Conservation (phyloP, 208 protist genomes). For the Crithidia mellificae region DNA sequence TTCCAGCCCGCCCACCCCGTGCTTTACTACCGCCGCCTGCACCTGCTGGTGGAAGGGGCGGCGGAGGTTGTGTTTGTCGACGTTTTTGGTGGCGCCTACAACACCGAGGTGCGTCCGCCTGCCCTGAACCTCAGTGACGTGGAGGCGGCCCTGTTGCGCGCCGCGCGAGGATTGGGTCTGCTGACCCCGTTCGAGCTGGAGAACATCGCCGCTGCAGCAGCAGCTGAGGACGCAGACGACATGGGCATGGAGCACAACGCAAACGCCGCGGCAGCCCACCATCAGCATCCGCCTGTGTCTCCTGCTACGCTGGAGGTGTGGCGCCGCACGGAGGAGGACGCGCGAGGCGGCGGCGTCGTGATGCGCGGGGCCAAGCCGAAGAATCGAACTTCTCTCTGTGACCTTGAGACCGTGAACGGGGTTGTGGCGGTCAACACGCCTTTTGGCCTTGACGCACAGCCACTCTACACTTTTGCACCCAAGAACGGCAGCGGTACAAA, state of each 20-base stretch:
- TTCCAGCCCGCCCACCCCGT: constrained; percentile 78
- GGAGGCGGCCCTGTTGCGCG: constrained; percentile 55
- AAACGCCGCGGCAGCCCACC: background rate
- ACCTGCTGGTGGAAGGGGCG: constrained; percentile 63
- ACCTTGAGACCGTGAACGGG: constrained; percentile 20
- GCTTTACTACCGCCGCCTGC: constrained; percentile 86
- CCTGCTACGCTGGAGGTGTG: constrained; percentile 18
- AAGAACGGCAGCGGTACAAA: constrained; percentile 1
- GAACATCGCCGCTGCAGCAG: constrained; percentile 37
- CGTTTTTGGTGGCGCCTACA: constrained; percentile 86
- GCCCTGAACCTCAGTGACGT: constrained; percentile 63
- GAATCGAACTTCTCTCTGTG: constrained; percentile 15
- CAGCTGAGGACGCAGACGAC: background rate
- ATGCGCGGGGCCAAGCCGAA: constrained; percentile 23
- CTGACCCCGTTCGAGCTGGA: constrained; percentile 67
- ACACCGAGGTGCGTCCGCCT: constrained; percentile 50
- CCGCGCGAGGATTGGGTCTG: constrained; percentile 56
- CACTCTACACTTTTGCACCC: constrained; percentile 20
- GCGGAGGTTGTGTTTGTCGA: constrained; percentile 68
- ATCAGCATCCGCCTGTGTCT: background rate
- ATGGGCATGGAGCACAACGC: background rate
- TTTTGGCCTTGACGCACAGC: constrained; percentile 30
- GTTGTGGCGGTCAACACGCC: constrained; percentile 21
- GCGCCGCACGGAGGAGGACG: constrained; percentile 31
- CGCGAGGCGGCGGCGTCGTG: constrained; percentile 15